Evolutionary conservation across 805 yeast species (phyloP).

Genomic region (Saccharomycopsis lassenensis): DNA sequence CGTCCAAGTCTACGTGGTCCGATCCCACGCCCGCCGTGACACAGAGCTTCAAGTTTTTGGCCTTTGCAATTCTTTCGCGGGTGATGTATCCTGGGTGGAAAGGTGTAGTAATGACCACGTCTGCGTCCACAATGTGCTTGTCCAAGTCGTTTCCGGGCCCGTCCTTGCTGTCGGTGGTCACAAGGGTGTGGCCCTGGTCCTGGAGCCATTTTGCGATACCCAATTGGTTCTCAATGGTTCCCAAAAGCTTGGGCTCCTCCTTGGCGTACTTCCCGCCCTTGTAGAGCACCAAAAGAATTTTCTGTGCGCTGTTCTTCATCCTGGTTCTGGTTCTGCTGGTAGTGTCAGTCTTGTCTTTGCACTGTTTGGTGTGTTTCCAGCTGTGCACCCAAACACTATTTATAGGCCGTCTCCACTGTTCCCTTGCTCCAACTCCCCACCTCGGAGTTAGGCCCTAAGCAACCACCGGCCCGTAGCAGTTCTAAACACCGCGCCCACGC

Average conservation of each 20-base stretch:
- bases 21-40: constrained; percentile 83
- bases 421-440: too few relatives aligned
- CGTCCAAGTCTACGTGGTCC: constrained; percentile 66
- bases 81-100: constrained; percentile 75
- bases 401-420: too few relatives aligned
- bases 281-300: constrained; percentile 48
- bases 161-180: constrained; percentile 61
- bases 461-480: background rate
- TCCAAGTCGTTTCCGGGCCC: constrained; percentile 49
- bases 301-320: constrained; percentile 17
- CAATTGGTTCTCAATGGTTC: constrained; percentile 65
- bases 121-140: constrained; percentile 58
- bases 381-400: too few relatives aligned
- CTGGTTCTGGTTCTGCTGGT: too few relatives aligned
- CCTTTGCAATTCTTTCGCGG: constrained; percentile 52
- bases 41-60: constrained; percentile 58
- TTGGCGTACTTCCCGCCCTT: constrained; percentile 47
- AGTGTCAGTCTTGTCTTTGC: background rate
- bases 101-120: constrained; percentile 70
- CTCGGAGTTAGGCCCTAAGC: background rate
- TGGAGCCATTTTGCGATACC: constrained; percentile 60
- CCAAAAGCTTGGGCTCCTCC: constrained; percentile 51
- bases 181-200: constrained; percentile 52
- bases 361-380: background rate
- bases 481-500: background rate